Base-by-base conservation (phyloP, 192 early-diverging fungal species). In the Coemansia sp. region DNA sequence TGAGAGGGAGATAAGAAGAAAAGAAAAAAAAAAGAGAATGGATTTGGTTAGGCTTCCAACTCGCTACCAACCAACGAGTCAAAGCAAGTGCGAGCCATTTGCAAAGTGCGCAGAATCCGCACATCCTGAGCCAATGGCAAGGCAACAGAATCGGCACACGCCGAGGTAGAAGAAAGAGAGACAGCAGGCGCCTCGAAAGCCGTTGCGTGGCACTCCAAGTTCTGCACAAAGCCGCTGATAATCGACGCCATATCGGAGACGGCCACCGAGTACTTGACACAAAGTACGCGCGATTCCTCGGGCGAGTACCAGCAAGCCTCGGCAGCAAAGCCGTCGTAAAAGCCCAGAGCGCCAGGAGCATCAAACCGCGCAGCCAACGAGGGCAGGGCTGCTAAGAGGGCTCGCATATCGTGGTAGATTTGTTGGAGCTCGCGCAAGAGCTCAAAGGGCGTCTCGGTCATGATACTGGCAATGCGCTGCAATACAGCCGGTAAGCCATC, bases 81-180 rank as follows among this genome's bases (percentile, higher is more conserved):
- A 78, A 83, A 83, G 66, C 76, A 83, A 14, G 75, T 64, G 34
- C 68, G 69, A 6, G 80, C 80, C 71, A 78, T 67, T 36, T 75
- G 72, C 63, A 71, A 72, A 2, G 67, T 74, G 51, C 75, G 75
- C 59, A 71, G 39, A 42, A 83, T 77, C 11, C 75, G 72, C 59
- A 74, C 70, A 40, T 78, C 80, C 39, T 83, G 68, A 0, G 75
- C 72, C 44, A 83, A 29, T n/a, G 72, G 71, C 67, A 78, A 42
- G 3, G 31, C 41, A 13, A 69, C 35, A 29, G 79, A 63, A 17
- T 60, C 51, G 1, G 62, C 50, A 33, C 45, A 10, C 46, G 19
- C 34, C 33, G 37, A 5, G 46, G 35, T 16, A 29, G 40, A 8
- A 29, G 63, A 24, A 64, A 31, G 13, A 44, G n/a, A 48, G 31